Evolutionary conservation across 805 yeast species (phyloP), one percentile per base, ranked within the genome.

Genomic region (Candida sphagnicola): DNA sequence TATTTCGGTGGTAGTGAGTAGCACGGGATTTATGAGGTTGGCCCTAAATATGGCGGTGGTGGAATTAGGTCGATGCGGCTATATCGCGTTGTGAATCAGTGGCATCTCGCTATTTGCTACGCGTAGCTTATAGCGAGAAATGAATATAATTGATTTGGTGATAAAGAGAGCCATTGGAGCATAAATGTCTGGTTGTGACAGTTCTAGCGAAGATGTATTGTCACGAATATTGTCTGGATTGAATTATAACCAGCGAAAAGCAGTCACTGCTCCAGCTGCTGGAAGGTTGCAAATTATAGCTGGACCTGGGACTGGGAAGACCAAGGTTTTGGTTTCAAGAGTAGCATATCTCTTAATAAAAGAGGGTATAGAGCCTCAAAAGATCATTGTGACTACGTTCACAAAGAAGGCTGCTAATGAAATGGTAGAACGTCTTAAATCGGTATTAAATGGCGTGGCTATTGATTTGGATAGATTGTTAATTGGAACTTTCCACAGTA

Each of bases 351-450:
- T 90, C 19, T 48, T 90, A 5, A 42, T 75, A 3, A 57, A 72
- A 6, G 67, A 74, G 25, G 59, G 70, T 1, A 57, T 85, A 0
- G 64, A 68, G 1, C 90, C 97, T 0, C 65, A 70, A 24, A 62
- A 74, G 34, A 72, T 93, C 14, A 74, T 91, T 1, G 93, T 90
- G 15, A 87, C 96, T 4, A 90, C 98, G 0, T 91, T 91, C 64
- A 91, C 98, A 10, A 85, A 86, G 50, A 86, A 85, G 50, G 98
- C 99, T 0, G 95, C 97, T 1, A 74, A 70, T 37, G 98, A 91
- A 61, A 82, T 91, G 85, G 61, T 67, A 10, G 82, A 77, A 23
- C 67, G 98, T 30, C 59, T 91, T 14, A 40, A 37, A 0, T 32
- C 17, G 3, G 26, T 75, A 36, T 49, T 79, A 5, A 35, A 51